Conservation (phyloP, 192 early-diverging fungal genomes). For the Coemansia sp. region DNA sequence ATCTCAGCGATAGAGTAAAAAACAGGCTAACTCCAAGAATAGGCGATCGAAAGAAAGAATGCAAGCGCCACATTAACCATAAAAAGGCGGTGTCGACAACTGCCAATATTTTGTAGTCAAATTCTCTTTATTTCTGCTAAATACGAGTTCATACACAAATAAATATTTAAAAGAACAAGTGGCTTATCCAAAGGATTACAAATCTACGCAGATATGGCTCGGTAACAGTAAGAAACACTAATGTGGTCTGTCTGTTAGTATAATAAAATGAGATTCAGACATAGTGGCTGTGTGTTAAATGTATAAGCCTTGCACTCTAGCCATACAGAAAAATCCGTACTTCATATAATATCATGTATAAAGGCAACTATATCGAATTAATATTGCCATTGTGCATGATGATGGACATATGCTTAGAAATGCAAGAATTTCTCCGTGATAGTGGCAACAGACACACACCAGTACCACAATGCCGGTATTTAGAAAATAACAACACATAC, state of each 20-base stretch:
- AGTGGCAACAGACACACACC: background rate
- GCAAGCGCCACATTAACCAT: background rate
- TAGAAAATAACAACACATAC: background rate
- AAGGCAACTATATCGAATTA: background rate
- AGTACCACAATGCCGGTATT: background rate
- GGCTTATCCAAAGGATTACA: background rate
- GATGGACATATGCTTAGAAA: background rate
- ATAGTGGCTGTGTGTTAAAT: background rate
- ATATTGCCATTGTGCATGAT: background rate
- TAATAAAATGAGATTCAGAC: background rate
- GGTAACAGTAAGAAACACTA: background rate
- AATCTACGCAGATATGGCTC: background rate
- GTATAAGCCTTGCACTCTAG: background rate
- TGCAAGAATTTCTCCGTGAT: background rate
- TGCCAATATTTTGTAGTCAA: background rate
- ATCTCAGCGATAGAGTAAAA: background rate
- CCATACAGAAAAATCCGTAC: background rate
- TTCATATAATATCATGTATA: background rate
- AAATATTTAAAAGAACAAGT: background rate
- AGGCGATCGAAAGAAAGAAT: background rate
- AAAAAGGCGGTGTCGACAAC: background rate
- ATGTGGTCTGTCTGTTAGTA: background rate
- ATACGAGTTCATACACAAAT: background rate
- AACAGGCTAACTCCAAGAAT: background rate
- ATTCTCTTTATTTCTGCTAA: background rate